Conservation (phyloP, 306 rosid species). For the Fragaria iinumae region DNA sequence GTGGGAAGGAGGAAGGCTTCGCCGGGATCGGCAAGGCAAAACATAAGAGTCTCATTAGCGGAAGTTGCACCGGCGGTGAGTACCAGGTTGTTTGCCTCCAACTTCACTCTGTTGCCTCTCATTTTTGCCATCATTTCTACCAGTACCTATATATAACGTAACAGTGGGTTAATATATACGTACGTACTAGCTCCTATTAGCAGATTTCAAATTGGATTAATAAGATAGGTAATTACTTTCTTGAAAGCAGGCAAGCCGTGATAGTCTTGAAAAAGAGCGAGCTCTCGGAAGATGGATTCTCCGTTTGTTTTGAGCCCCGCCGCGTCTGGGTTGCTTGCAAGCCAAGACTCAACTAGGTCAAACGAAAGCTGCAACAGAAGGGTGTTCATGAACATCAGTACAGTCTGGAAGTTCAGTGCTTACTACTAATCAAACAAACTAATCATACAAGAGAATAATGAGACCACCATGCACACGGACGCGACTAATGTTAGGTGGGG, state of each 20-base stretch:
- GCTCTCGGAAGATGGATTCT: constrained; percentile 56
- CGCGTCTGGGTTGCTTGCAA: constrained; percentile 47
- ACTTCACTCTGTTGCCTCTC: constrained; percentile 54
- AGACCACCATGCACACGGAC: neutral
- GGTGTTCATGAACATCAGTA: neutral
- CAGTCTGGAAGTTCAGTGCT: neutral
- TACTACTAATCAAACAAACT: neutral
- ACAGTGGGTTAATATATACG: neutral
- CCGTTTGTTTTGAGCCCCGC: constrained; percentile 57
- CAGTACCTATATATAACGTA: constrained; percentile 38
- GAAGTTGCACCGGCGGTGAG: constrained; percentile 87
- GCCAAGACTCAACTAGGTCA: constrained; percentile 69
- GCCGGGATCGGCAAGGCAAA: constrained; percentile 76
- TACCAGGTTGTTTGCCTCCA: constrained; percentile 51
- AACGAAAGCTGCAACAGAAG: constrained; percentile 57
- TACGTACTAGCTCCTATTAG: neutral
- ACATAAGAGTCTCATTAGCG: constrained; percentile 84
- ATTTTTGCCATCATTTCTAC: constrained; percentile 60
- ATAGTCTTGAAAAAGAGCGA: constrained; percentile 90
- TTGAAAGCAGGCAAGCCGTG: constrained; percentile 77
- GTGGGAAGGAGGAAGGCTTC: constrained; percentile 86
- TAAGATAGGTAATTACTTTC: constrained; percentile 34
- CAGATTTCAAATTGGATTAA: neutral
- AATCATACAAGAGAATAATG: neutral
- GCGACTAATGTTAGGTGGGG: neutral